Base-by-base conservation (phyloP, 2,329 filamentous ascomycete genomes). In the Cladophialophora carrionii region DNA sequence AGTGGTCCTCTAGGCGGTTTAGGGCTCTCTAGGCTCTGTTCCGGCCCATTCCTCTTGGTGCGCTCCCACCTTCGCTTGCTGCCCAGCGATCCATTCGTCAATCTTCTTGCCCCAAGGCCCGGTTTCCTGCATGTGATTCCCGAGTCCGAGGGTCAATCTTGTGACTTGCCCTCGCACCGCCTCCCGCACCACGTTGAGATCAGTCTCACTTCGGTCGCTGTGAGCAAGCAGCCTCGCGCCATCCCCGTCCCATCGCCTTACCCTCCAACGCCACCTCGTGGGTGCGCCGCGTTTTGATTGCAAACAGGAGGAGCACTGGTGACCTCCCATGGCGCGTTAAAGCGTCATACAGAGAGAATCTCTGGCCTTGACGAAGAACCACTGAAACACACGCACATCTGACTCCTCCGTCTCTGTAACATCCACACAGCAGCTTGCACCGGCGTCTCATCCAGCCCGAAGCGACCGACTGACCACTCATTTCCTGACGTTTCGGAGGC, bases 401-500 rank as follows among this genome's bases (percentile, higher is more conserved):
- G 52, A 29, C 20, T 51, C 24, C 48, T 51, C 24, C 48, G 24
- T 51, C 14, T 26, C 20, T 20, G 48, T 51, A 12, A 29, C 48
- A 51, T 51, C 55, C 55, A 57, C 37, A 10, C 5, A 8, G 37
- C 37, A n/a, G 37, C 37, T 14, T n/a, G 17, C 41, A 10, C 56
- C 63, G 61, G 57, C 54, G 59, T 62, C 60, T 63, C 60, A 63
- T 52, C 64, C 46, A 63, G 61, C 57, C 64, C 64, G 53, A 34
- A 59, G 34, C 57, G 57, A 41, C 31, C 62, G 48, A 41, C 31
- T 57, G 48, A 61, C 62, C 58, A 54, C 22, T 52, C 58, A 61
- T 34, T 61, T 48, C 43, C 34, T 20, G 58, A 46, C 58, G 29
- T 32, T 49, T 31, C 31, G 29, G 34, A 52, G 57, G 20, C 43